Percentiles rank a stretch among this genome's conserved stretches.
phyloP scores from a whole-genome alignment of 2,329 filamentous ascomycete genomes.

The Microthyrium microscopicum region DNA sequence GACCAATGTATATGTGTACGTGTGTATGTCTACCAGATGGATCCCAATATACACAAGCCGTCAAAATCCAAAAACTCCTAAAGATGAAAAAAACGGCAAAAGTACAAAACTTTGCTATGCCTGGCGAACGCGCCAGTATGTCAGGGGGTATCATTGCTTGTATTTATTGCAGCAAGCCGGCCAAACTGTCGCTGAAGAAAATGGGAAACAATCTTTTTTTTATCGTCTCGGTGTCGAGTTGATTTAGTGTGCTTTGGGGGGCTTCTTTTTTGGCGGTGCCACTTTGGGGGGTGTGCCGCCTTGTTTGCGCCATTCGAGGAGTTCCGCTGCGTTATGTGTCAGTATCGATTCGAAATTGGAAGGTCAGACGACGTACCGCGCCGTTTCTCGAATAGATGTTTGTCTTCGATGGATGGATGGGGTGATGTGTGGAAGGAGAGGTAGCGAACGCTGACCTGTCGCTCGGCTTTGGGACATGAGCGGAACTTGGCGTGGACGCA shows the following conservation, averaged over 20 bases:
- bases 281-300: constrained; percentile 6
- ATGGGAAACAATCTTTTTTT: too few relatives aligned
- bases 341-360: neutral
- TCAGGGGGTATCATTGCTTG: too few relatives aligned
- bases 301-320: constrained; percentile 7
- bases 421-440: constrained; percentile 8
- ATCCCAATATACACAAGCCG: too few relatives aligned
- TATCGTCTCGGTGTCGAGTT: too few relatives aligned
- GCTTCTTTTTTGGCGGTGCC: constrained; percentile 1
- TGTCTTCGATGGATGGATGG: constrained; percentile 6
- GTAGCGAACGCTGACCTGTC: constrained; percentile 9
- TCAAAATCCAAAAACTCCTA: too few relatives aligned
- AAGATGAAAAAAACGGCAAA: too few relatives aligned
- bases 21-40: too few relatives aligned
- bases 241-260: constrained; percentile 3
- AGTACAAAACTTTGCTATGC: too few relatives aligned
- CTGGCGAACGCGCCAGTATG: too few relatives aligned
- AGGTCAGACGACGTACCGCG: constrained; percentile 1
- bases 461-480: constrained; percentile 4
- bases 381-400: constrained; percentile 7
- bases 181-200: too few relatives aligned
- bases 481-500: constrained; percentile 8
- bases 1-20: too few relatives aligned
- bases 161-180: too few relatives aligned
- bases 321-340: constrained; percentile 4